Evolutionary conservation across 2,329 filamentous ascomycete species (phyloP), one percentile per base, ranked within the genome.

Genomic region (Cercospora zeae-maydis): DNA sequence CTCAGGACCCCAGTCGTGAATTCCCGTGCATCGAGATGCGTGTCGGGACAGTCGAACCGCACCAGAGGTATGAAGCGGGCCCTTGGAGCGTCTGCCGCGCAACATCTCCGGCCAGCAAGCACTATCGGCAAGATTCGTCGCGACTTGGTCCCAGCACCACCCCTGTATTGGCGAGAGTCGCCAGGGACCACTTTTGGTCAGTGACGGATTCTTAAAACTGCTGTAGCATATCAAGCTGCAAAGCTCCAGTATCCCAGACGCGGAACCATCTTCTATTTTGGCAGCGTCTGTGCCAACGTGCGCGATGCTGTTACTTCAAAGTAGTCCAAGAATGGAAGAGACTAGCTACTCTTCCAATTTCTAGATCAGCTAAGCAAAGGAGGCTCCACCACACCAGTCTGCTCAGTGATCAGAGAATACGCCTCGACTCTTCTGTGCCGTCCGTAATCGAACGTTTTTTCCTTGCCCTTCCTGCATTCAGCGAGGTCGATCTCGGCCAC

Each of bases 401-500:
- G 78, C 53, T 74, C 67, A 14, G 75, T 68, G 24, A 81, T 76
- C 27, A 77, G 70, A 1, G 72, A 72, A 63, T 81, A 81, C 34
- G 79, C 74, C 70, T 81, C 79, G 9, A 78, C 72, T 66, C 79
- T 72, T 56, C 79, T 71, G 72, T 82, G 79, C 66, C 75, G 75
- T 21, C 70, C 76, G 67, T 80, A 78, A 73, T 81, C 71, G 75
- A 83, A 81, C 9, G 73, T 74, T 64, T 78, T 79, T 66, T 78
- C 77, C 70, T 82, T 83, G 1, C 79, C 81, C 52, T 76, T 76
- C 52, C 78, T 75, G 68, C 81, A 83, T 59, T 78, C 73, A 14
- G 73, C 75, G 61, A 84, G 69, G 70, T 84, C 80, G 54, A 82
- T 79, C 45, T 82, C 80, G 1, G 81, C 82, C 30, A 83, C 76